Base-by-base conservation (phyloP, 1,284 basidiomycete genomes). In the Ustilago trichophora region DNA sequence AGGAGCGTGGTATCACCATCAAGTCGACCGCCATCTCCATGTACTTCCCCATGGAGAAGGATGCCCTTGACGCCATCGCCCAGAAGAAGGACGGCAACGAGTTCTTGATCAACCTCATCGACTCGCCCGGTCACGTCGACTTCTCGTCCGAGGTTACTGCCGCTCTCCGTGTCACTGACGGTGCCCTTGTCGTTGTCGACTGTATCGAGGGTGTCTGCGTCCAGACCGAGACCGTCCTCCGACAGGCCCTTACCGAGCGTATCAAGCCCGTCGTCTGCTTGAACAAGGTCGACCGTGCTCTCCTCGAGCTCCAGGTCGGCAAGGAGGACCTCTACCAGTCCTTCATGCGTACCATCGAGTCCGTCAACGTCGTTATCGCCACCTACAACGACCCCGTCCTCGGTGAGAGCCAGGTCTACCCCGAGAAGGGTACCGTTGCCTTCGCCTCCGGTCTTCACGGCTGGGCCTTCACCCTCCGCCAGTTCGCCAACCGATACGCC, bases 21-120 rank as follows among this genome's bases (percentile, higher is more conserved):
- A 99, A 99, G 86, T 98, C 96, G 43, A 99, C 96, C 41, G 96
- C 95, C 82, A 98, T 98, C 83, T 97, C 96, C 65, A 98, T 98
- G 96, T 98, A 96, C 86, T 98, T 99, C 84, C 89, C 93, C 85
- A 87, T 99, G 82, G 84, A 87, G 82, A 93, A 96, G 87, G 94
- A 97, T n/a, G 65, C 76, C 41, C 63, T 80, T 41, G 77, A 82
- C 16, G 86, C 90, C 66, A 90, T 98, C 84, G 90, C 92, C 84
- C 94, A 98, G 86, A 91, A 95, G 85, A 95, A 92, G 38, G 88
- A 89, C 4, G 93, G 93, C 76, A 88, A 88, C 83, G 92, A 98
- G 84, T 98, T 98, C 88, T 89, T 98, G 87, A 96, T 98, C 88
- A 98, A 98, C 87, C 86, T 98, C 86, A 98, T 98, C 86, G 95